These are phyloP conservation scores for Heracleum sosnowskyi DNA, from an alignment of 129 eudicot species.

Conservation along the genomic window DNA sequence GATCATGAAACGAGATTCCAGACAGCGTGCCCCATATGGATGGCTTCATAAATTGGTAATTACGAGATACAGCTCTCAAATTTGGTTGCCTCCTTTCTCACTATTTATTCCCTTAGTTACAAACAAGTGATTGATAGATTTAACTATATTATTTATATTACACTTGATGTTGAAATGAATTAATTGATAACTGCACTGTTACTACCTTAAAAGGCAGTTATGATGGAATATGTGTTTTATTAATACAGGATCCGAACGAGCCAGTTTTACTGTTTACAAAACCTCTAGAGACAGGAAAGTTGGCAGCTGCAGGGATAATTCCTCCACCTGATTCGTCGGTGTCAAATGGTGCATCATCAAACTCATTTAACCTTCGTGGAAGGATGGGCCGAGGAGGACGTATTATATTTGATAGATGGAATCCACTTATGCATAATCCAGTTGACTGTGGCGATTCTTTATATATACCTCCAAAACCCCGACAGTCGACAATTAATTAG, in stretches of 20 bases:
- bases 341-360: constrained; percentile 23
- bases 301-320: constrained; percentile 72
- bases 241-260: constrained; percentile 74
- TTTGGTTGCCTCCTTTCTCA: neutral
- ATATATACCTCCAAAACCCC: constrained; percentile 49
- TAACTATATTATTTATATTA: neutral
- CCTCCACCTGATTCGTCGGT: constrained; percentile 53
- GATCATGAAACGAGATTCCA: constrained; percentile 36
- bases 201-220: neutral
- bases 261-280: constrained; percentile 81
- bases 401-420: constrained; percentile 82
- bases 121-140: neutral
- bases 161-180: neutral
- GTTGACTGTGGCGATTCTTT: constrained; percentile 44
- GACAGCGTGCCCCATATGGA: constrained; percentile 39
- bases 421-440: constrained; percentile 61
- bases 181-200: neutral
- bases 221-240: neutral
- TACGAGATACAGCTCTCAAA: neutral
- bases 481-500: constrained; percentile 28
- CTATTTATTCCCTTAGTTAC: neutral
- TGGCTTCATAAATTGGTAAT: constrained; percentile 87
- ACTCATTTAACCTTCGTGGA: constrained; percentile 38
- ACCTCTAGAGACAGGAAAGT: constrained; percentile 58
- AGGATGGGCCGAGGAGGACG: constrained; percentile 93